Base-by-base conservation (phyloP, 2,329 filamentous ascomycete species). In the Xylariaceae sp. region DNA sequence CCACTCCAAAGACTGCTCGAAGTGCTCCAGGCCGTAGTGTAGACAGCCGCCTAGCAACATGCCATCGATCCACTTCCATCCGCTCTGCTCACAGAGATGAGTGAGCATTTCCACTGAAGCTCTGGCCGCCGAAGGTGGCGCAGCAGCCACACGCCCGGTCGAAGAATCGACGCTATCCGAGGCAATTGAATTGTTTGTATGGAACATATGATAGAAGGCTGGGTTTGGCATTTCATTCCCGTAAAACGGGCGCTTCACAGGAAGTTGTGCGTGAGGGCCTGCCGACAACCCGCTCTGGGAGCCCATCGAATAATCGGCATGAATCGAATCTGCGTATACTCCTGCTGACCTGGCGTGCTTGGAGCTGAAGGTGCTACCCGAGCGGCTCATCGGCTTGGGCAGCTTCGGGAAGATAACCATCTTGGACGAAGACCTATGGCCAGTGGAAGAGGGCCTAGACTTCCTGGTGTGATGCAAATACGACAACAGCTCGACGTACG, bases 11-110 rank as follows among this genome's bases (percentile, higher is more conserved):
- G 84, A 81, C 43, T 86, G 81, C 41, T 83, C 74, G 53, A 92
- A 94, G 52, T 86, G 79, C 41, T 87, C 86, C 11, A 96, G 63
- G 6, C 85, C 89, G 61, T 96, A 96, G 31, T 90, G 82, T 37
- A 98, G 67, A 60, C 92, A 96, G 2, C 92, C 92, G 24, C 84
- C 87, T 5, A 96, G 67, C 24, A 96, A 67, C 67, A 96, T 89
- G 2, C 92, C 92, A 53, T 96, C 90, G 33, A 88, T 74, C 92
- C 92, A 98, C 47, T 78, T 75, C 84, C 86, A 92, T 8, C 71
- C 72, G 49, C 81, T 86, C 55, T 90, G 81, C 49, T 83, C 77
- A 53, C 87, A 94, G 5, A 93, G 62, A 43, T 69, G 75, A 12
- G 76, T 78, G 14, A 94, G 67, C 49, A 87, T 75, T 23, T 84